These are phyloP conservation scores for Xanthoceras sorbifolium DNA, from an alignment of 345 rosid species.

Conservation along the genomic window DNA sequence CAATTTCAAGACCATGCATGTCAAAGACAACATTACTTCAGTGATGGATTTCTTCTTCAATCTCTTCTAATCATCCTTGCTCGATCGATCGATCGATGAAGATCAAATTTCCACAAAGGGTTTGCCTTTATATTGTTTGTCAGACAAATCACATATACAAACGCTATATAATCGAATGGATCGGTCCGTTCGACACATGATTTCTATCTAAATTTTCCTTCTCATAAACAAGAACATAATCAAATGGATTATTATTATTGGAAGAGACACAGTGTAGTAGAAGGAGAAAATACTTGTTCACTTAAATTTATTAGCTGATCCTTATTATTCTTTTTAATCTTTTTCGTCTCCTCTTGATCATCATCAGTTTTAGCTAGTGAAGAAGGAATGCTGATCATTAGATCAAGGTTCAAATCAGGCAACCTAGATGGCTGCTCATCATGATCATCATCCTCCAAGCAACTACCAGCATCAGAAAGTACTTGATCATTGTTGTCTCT, in stretches of 20 bases:
- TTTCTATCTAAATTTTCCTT: background rate
- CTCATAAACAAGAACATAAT: background rate
- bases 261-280: slow-evolving; percentile 27
- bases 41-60: too few species aligned
- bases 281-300: background rate
- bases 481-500: slow-evolving; percentile 28
- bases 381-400: slow-evolving; percentile 14
- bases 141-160: background rate
- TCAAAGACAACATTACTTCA: background rate
- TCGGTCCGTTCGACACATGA: background rate
- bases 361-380: slow-evolving; percentile 4
- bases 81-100: too few species aligned
- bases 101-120: background rate
- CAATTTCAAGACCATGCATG: background rate
- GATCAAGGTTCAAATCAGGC: slow-evolving; percentile 60
- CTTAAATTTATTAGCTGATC: background rate
- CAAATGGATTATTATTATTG: slow-evolving; percentile 15
- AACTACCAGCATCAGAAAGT: slow-evolving; percentile 43
- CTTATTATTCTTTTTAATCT: background rate
- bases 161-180: background rate
- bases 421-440: slow-evolving; percentile 7
- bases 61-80: background rate
- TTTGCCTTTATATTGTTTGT: background rate
- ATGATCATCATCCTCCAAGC: slow-evolving; percentile 33
- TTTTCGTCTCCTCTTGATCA: slow-evolving; percentile 1